phyloP scores from a whole-genome alignment of 108 stramenopile species.

The Halocafeteria seosinensis region DNA sequence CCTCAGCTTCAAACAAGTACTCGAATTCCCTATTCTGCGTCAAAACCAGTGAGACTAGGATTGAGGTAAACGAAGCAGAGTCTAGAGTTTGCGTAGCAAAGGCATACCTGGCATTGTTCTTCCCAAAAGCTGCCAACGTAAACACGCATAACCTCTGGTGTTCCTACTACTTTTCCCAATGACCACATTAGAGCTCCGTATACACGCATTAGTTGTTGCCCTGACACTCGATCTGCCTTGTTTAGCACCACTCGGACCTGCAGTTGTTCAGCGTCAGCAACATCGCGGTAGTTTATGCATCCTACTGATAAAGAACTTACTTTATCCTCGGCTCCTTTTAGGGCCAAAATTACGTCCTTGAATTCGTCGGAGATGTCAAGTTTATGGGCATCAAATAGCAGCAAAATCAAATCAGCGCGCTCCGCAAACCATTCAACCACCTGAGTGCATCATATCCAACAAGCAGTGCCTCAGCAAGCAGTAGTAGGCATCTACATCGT shows the following conservation, averaged over 20 bases:
- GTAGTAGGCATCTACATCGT: not conserved
- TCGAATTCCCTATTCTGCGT: slow-evolving; percentile 61
- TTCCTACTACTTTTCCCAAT: slow-evolving; percentile 83
- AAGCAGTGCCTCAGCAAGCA: not conserved
- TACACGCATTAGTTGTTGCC: slow-evolving; percentile 93
- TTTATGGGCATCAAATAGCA: slow-evolving; percentile 93
- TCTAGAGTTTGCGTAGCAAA: not conserved
- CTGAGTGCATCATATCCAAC: too few species aligned
- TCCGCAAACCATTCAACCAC: slow-evolving; percentile 33
- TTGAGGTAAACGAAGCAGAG: not conserved
- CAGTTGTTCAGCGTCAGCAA: too few species aligned
- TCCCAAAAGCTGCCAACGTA: slow-evolving; percentile 97
- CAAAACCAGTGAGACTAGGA: too few species aligned
- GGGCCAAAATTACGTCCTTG: slow-evolving; percentile 56
- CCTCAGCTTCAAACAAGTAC: slow-evolving; percentile 59
- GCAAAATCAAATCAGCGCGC: slow-evolving; percentile 74
- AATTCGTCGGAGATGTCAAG: slow-evolving; percentile 90
- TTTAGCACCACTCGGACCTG: slow-evolving; percentile 79
- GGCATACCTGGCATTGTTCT: slow-evolving; percentile 6
- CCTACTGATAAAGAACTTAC: too few species aligned
- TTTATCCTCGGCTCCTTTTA: slow-evolving; percentile 73
- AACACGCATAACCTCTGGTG: slow-evolving; percentile 92
- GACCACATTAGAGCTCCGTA: slow-evolving; percentile 92
- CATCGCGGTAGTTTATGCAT: too few species aligned
- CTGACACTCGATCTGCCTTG: slow-evolving; percentile 73